A percentile compares a stretch with the other conserved stretches of the same genome.
Evolutionary conservation across 768 basidiomycete genomes (phyloP).

Genomic region (Phanerodontia chrysosporium): DNA sequence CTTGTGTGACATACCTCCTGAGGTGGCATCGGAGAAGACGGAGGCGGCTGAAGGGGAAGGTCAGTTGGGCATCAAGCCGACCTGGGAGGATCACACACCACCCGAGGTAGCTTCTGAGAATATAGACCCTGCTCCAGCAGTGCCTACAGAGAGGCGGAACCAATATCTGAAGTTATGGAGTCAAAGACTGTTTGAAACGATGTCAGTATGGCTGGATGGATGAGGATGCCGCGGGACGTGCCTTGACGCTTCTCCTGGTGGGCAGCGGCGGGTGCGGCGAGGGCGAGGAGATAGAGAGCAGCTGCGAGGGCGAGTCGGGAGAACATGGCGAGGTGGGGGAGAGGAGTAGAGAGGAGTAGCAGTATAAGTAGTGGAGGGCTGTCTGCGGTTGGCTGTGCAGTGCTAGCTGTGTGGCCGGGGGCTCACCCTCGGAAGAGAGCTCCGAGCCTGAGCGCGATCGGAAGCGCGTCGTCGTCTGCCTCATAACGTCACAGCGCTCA

Average conservation of each 20-base stretch:
- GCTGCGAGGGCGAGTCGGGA: constrained; percentile 25
- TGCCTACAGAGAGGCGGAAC: constrained; percentile 13
- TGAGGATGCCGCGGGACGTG: constrained; percentile 31
- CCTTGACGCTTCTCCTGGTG: constrained; percentile 41
- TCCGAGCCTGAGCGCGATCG: background rate
- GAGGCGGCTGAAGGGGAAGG: constrained; percentile 40
- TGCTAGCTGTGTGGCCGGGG: background rate
- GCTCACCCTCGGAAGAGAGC: background rate
- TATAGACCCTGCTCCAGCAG: constrained; percentile 20
- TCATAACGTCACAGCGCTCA: background rate
- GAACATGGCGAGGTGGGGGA: constrained; percentile 30
- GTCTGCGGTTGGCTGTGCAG: background rate
- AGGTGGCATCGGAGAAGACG: constrained; percentile 32
- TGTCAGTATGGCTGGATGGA: too few relatives aligned
- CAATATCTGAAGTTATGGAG: constrained; percentile 34
- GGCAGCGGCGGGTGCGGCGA: constrained; percentile 31
- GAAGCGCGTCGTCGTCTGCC: constrained; percentile 1
- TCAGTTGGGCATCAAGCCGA: too few relatives aligned
- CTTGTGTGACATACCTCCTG: constrained; percentile 5
- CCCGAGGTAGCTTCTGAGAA: constrained; percentile 28
- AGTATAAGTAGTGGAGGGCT: constrained; percentile 5
- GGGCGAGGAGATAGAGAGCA: constrained; percentile 25
- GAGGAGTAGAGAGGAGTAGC: constrained; percentile 6
- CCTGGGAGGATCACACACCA: constrained; percentile 4
- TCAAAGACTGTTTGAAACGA: constrained; percentile 26